Evolutionary conservation across 2,329 filamentous ascomycete genomes (phyloP), one percentile per base, ranked within the genome.

Genomic region (Botrytis paeoniae): DNA sequence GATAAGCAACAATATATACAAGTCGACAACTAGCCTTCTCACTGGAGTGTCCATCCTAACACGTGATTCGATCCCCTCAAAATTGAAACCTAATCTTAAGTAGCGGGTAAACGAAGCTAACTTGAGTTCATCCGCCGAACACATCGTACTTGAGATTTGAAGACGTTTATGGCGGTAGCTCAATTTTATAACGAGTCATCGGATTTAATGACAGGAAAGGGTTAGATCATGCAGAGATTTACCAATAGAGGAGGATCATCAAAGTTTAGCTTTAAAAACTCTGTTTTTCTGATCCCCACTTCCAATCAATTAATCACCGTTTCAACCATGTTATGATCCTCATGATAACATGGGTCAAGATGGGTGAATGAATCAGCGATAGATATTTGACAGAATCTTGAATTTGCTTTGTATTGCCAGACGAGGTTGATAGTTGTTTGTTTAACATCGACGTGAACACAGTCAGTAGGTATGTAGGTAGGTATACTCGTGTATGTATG

Each of bases 201-300:
- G 35, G 35, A 54, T 39, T 51, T 43, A n/a, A 54, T 29, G 22
- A 14, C 9, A 35, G 12, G n/a, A 45, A 43, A 63, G 45, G 68
- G 51, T 70, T 62, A 54, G 64, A 39, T 25, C 8, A 29, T 66
- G 64, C 45, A 66, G 45, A 54, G n/a, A 54, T 54, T 39, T 62
- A 62, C 63, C 48, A 69, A 73, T 64, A 39, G 48, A 71, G 64
- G 69, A 73, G 39, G 68, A 75, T 73, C 63, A 63, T 63, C 45
- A 22, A 37, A 35, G 20, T 61, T 60, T 62, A 29, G 68, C 68
- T 63, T 70, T 41, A 48, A 66, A 70, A 70, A 48, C 20, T 45
- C 39, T 59, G 10, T 57, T 66, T 43, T 37, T 22, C 22, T 65
- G 12, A 62, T 43, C 41, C n/a, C 71, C 65, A 69, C 70, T 69